These are phyloP conservation scores for Coelomomyces lativittatus DNA, from an alignment of 371 early-diverging fungal species.

Conservation along the genomic window DNA sequence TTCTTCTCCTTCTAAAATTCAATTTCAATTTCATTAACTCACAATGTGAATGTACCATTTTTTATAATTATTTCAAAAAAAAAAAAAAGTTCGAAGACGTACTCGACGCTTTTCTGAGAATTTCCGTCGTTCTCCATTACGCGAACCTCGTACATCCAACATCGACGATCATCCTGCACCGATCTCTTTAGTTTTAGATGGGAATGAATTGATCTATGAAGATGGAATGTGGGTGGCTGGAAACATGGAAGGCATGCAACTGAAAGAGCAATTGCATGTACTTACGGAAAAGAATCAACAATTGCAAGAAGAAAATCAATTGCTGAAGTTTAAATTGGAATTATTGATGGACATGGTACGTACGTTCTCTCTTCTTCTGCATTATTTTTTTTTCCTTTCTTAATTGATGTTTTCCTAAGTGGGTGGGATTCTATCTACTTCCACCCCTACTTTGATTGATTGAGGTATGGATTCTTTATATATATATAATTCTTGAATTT, in stretches of 20 bases:
- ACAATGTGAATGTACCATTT: too few species aligned
- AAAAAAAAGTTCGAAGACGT: constrained; percentile 1
- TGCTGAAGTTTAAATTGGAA: constrained; percentile 2
- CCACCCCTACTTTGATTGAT: neutral
- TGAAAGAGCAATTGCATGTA: constrained; percentile 1
- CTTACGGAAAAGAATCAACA: neutral
- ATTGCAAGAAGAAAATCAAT: constrained; percentile 3
- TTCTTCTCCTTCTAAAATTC: too few species aligned
- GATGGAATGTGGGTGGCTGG: neutral
- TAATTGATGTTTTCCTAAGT: neutral
- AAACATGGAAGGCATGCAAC: neutral
- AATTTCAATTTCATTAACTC: too few species aligned
- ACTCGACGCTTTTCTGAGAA: constrained; percentile 2
- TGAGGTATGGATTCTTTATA: neutral
- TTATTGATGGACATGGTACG: constrained; percentile 4
- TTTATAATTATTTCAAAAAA: too few species aligned
- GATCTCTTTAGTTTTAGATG: constrained; percentile 1
- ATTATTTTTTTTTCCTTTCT: neutral
- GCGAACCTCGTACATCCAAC: neutral
- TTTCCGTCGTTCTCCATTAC: neutral
- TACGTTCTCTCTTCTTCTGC: neutral
- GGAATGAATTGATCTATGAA: constrained; percentile 1
- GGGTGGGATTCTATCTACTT: neutral
- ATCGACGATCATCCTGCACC: constrained; percentile 1
- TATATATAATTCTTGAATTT: too few species aligned